phyloP scores from a whole-genome alignment of 192 early-diverging fungal species.

The Gamsiella multidivaricata region DNA sequence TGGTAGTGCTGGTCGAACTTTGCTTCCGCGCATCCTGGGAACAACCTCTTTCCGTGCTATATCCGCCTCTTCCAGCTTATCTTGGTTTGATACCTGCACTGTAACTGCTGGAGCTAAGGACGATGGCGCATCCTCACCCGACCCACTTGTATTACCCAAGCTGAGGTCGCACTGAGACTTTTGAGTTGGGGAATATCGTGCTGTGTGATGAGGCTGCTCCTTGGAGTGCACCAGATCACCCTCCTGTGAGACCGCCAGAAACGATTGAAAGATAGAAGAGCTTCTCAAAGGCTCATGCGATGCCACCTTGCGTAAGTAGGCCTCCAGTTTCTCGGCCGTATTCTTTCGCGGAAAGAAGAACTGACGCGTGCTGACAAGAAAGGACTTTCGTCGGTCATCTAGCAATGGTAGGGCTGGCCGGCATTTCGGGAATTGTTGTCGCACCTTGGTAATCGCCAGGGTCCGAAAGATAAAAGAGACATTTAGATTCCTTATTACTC shows the following conservation, averaged over 20 bases:
- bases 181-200: not conserved
- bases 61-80: not conserved
- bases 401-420: conserved; percentile 45
- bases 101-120: not conserved
- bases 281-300: conserved; percentile 49
- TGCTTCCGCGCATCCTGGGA: conserved; percentile 26
- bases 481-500: not conserved
- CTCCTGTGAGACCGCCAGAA: conserved; percentile 60
- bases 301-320: conserved; percentile 57
- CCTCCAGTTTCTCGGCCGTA: conserved; percentile 60
- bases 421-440: conserved; percentile 55
- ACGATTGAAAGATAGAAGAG: conserved; percentile 59
- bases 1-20: conserved; percentile 12
- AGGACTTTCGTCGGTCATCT: conserved; percentile 55
- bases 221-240: conserved; percentile 59
- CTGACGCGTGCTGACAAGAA: conserved; percentile 47
- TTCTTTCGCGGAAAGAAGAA: conserved; percentile 58
- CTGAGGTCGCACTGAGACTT: conserved; percentile 8
- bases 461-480: not conserved
- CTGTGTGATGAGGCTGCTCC: conserved; percentile 20
- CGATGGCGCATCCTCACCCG: not conserved
- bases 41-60: not conserved
- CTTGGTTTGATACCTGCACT: not conserved
- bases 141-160: not conserved
- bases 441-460: conserved; percentile 13